Conservation (phyloP, 2,329 filamentous ascomycete species). For the Exophiala spinifera region DNA sequence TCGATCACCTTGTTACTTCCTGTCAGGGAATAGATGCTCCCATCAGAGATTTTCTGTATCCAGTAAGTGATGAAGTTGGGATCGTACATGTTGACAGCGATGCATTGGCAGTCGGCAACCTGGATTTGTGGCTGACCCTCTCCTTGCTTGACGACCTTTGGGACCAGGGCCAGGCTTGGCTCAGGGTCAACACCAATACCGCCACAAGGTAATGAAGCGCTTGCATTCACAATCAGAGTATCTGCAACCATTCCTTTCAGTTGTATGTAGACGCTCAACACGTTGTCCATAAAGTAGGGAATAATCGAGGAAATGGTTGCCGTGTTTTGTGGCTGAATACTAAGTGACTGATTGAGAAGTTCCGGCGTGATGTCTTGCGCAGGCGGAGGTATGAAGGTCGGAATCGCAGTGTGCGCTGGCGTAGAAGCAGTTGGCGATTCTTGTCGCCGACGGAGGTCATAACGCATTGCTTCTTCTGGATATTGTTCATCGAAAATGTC, state of each 20-base stretch:
- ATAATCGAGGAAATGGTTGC: constrained; percentile 25
- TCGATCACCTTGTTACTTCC: constrained; percentile 27
- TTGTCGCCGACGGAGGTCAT: constrained; percentile 15
- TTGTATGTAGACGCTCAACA: constrained; percentile 22
- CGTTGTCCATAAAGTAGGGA: constrained; percentile 21
- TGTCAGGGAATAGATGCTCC: constrained; percentile 22
- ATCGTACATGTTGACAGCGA: constrained; percentile 29
- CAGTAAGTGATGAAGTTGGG: constrained; percentile 25
- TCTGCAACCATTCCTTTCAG: constrained; percentile 24
- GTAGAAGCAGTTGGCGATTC: neutral
- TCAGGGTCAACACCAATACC: constrained; percentile 22
- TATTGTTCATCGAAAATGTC: neutral
- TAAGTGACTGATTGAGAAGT: constrained; percentile 24
- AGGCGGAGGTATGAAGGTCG: constrained; percentile 27
- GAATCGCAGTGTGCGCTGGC: constrained; percentile 11
- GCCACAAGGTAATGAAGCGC: constrained; percentile 23
- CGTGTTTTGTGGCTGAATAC: constrained; percentile 25
- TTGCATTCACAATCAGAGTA: constrained; percentile 26
- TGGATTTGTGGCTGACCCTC: constrained; percentile 18
- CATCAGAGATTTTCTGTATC: constrained; percentile 23
- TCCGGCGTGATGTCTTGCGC: constrained; percentile 25
- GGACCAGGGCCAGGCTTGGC: constrained; percentile 25
- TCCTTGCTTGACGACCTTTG: constrained; percentile 22
- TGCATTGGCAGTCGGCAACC: constrained; percentile 25
- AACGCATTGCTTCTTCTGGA: neutral